Percentiles rank a stretch among this genome's conserved stretches.
These are phyloP conservation scores for Paraconiothyrium sp. DNA, from an alignment of 2,329 filamentous ascomycete species.

Conservation along the genomic window DNA sequence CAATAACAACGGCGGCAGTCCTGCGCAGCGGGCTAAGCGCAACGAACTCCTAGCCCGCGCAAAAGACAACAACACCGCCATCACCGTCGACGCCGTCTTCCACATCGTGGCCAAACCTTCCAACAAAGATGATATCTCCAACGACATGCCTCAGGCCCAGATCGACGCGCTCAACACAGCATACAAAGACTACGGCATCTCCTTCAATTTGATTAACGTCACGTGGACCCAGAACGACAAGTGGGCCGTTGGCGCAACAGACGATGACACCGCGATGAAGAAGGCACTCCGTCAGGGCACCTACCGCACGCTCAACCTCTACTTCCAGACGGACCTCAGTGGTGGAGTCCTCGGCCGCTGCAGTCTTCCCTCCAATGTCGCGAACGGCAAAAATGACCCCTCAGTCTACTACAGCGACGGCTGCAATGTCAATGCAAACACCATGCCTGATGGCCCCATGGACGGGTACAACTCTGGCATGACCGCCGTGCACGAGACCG, in stretches of 20 bases:
- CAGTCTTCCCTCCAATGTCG: constrained; percentile 57
- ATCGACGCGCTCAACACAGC: constrained; percentile 52
- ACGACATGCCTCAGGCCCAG: constrained; percentile 52
- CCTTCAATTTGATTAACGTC: constrained; percentile 60
- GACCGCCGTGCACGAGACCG: constrained; percentile 59
- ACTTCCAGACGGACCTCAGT: constrained; percentile 65
- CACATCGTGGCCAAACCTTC: constrained; percentile 55
- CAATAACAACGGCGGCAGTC: constrained; percentile 33
- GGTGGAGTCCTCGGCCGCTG: constrained; percentile 63
- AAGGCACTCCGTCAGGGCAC: constrained; percentile 61
- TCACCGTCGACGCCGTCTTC: constrained; percentile 55
- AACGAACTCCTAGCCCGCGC: constrained; percentile 29
- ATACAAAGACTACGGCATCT: constrained; percentile 62
- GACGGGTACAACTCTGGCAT: constrained; percentile 60
- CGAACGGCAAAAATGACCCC: constrained; percentile 50
- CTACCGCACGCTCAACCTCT: constrained; percentile 66
- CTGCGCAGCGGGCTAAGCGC: constrained; percentile 37
- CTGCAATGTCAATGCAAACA: constrained; percentile 66
- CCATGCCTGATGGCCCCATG: constrained; percentile 63
- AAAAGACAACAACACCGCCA: constrained; percentile 35
- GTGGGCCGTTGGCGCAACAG: constrained; percentile 60
- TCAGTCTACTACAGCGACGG: constrained; percentile 61
- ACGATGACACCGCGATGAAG: constrained; percentile 64
- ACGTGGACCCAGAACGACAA: constrained; percentile 63
- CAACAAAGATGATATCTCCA: constrained; percentile 51